Base-by-base conservation (phyloP, 495 filamentous ascomycete genomes). In the Articulospora tetracladia region DNA sequence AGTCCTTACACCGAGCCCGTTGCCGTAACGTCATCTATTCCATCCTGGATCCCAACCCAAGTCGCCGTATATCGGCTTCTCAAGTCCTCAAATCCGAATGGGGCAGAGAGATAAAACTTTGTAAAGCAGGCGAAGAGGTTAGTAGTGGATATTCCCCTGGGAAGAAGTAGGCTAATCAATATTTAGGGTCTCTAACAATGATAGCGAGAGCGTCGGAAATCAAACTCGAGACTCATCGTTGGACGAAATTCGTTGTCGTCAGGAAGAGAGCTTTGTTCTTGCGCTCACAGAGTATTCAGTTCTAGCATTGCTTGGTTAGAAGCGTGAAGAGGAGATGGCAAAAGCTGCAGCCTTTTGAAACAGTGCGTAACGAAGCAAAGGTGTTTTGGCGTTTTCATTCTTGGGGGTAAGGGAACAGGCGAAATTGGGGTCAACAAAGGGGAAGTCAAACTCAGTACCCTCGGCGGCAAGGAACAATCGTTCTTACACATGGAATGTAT, bases 11-110 rank as follows among this genome's bases (percentile, higher is more conserved):
- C 76, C 83, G 95, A 76, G 91, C 92, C 68, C 92, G 93, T 66
- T 98, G 94, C 74, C 89, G 95, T 23, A 98, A 98, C 68, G 94
- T 98, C 65, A 97, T 98, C 69, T 98, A 98, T 74, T 97, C 92
- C 22, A 97, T 98, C 62, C 80, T 98, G 19, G 94, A 98, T 70
- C 94, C 95, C n/a, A 97, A 98, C 70, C 86, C 89, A 25, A 81
- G 81, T 46, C 88, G 94, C 62, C 91, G 94, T 67, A 94, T 98
- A 73, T 97, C 92, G 46, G 92, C 94, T 58, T 92, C 91, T 8
- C 94, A 98, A 74, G 92, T 98, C 46, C 83, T 98, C 64, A 96
- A 96, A 70, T 97, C 94, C 22, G 95, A 98, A 76, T 98, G 95
- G 94, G 92, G 93, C 53, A 87, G 93, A 58, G 93, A 97, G 72